phyloP scores from a whole-genome alignment of 352 stramenopile species.

The Globisporangium mamillatum region DNA sequence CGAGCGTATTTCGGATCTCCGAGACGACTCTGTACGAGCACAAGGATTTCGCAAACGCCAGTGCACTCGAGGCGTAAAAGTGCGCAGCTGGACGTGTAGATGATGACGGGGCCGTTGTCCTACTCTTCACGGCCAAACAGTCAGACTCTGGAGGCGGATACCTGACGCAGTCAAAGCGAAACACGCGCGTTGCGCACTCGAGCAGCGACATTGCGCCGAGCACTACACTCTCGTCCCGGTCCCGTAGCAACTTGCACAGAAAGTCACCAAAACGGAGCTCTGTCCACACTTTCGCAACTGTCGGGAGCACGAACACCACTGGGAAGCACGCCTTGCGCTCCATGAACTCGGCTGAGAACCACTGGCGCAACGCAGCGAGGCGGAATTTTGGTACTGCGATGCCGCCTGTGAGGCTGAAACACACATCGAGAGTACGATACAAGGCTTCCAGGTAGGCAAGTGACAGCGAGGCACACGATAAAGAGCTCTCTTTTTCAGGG shows the following conservation, averaged over 20 bases:
- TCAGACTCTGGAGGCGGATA: background rate
- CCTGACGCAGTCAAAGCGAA: conserved; percentile 22
- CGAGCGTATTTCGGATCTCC: conserved; percentile 25
- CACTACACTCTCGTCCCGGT: conserved; percentile 39
- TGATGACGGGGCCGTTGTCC: background rate
- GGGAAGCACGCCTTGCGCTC: conserved; percentile 29
- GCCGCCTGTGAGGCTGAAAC: conserved; percentile 37
- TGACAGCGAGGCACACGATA: background rate
- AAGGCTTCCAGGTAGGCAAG: conserved; percentile 20
- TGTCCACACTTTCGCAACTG: conserved; percentile 29
- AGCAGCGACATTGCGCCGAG: conserved; percentile 31
- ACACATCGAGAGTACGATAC: conserved; percentile 37
- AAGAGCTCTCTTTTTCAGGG: background rate
- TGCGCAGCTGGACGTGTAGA: background rate
- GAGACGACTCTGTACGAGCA: conserved; percentile 18
- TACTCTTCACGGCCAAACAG: background rate
- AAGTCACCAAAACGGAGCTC: conserved; percentile 25
- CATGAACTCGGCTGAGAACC: conserved; percentile 28
- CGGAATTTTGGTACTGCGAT: conserved; percentile 38
- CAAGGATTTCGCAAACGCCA: conserved; percentile 20
- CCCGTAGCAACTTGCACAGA: conserved; percentile 28
- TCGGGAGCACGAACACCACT: conserved; percentile 23
- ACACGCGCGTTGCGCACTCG: conserved; percentile 34
- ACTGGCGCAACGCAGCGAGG: conserved; percentile 33
- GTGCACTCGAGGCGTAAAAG: conserved; percentile 11